These are phyloP conservation scores for Emmonsia crescens DNA, from an alignment of 2,329 filamentous ascomycete species.

Conservation along the genomic window DNA sequence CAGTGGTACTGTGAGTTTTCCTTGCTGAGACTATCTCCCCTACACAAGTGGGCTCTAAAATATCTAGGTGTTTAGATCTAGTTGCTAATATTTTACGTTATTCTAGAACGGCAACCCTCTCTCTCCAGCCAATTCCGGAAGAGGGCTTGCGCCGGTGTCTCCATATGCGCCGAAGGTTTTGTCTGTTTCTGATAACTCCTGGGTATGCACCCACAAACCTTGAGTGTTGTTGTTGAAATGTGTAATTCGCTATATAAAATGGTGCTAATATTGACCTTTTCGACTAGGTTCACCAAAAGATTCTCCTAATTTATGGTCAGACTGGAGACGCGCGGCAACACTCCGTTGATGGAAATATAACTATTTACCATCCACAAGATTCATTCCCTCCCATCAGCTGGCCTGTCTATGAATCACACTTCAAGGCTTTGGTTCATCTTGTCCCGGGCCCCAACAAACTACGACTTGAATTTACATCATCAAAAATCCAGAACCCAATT, in stretches of 20 bases:
- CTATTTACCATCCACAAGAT: slow-evolving; percentile 72
- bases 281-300: slow-evolving; percentile 75
- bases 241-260: background rate
- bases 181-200: slow-evolving; percentile 70
- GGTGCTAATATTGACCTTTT: slow-evolving; percentile 10
- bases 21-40: background rate
- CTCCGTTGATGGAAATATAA: slow-evolving; percentile 66
- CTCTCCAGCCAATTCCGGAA: slow-evolving; percentile 29
- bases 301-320: slow-evolving; percentile 69
- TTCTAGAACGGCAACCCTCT: slow-evolving; percentile 26
- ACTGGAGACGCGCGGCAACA: slow-evolving; percentile 62
- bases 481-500: slow-evolving; percentile 59
- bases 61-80: background rate
- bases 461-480: slow-evolving; percentile 76
- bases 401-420: slow-evolving; percentile 81
- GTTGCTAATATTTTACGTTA: slow-evolving; percentile 1
- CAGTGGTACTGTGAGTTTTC: slow-evolving; percentile 30
- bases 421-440: slow-evolving; percentile 86
- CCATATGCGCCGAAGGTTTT: slow-evolving; percentile 69
- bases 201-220: slow-evolving; percentile 50
- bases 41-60: background rate
- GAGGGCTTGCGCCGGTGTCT: slow-evolving; percentile 53
- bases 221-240: background rate
- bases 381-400: slow-evolving; percentile 71
- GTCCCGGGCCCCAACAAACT: slow-evolving; percentile 80